Conservation (phyloP, 2,329 filamentous ascomycete species). For the Diaporthe caulivora region DNA sequence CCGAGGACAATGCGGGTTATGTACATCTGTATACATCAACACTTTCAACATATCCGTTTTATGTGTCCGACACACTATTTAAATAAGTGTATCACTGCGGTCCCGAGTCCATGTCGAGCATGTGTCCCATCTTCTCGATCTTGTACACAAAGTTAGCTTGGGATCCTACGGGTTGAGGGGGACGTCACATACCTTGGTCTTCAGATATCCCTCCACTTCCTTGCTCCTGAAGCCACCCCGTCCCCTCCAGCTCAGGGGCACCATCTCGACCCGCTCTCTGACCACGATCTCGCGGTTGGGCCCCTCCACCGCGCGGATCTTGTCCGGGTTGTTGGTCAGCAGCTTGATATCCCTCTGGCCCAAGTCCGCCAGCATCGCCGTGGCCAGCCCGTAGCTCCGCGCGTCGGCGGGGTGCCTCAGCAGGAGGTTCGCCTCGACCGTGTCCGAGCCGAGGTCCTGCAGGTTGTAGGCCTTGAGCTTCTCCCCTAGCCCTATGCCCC, state of each 20-base stretch:
- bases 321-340: conserved; percentile 97
- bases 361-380: conserved; percentile 90
- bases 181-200: conserved; percentile 81
- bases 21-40: conserved; percentile 20
- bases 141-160: conserved; percentile 49
- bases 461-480: conserved; percentile 99
- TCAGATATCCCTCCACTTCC: conserved; percentile 94
- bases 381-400: conserved; percentile 94
- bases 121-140: conserved; percentile 91
- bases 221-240: conserved; percentile 85
- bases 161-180: background rate
- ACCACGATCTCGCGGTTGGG: conserved; percentile 90
- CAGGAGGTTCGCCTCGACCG: conserved; percentile 93
- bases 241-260: conserved; percentile 92
- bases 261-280: conserved; percentile 92
- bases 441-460: conserved; percentile 96
- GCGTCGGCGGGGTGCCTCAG: conserved; percentile 95
- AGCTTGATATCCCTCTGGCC: conserved; percentile 83
- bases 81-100: conserved; percentile 33
- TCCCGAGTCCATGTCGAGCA: conserved; percentile 69
- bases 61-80: background rate
- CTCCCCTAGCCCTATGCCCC: conserved; percentile 93
- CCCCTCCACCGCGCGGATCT: conserved; percentile 93
- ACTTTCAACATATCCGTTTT: background rate
- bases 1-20: background rate